Base-by-base conservation (phyloP, 2,329 filamentous ascomycete genomes). In the Trichoderma polysporum region DNA sequence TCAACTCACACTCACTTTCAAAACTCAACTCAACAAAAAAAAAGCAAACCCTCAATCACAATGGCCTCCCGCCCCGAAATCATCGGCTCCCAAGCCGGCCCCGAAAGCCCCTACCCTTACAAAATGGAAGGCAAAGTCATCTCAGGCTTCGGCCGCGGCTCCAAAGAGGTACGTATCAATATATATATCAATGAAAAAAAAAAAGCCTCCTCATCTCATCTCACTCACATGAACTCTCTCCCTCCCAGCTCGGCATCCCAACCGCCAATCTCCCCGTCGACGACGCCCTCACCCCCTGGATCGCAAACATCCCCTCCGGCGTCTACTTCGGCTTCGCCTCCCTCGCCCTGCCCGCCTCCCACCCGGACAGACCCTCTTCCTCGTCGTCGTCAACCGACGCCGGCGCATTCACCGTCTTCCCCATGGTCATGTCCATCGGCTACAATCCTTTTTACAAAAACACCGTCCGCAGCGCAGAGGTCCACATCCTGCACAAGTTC, bases 361-460 rank as follows among this genome's bases (percentile, higher is more conserved):
- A 86, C 72, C 82, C 85, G 0, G 78, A 85, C 71, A 73, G 71
- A 54, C 69, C 68, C 13, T 37, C 66, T n/a, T 49, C 67, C 27
- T 45, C 63, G 22, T 39, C 68, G 15, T n/a, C n/a, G n/a, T n/a
- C n/a, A n/a, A n/a, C n/a, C n/a, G n/a, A n/a, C n/a, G 63, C 70
- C 71, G 47, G 71, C 75, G 67, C 72, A 75, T 8, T 54, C 64
- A 56, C 71, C 67, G 82, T 95, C 66, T 92, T 90, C 78, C 92
- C 92, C 1, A 95, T 96, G 86, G 93, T 97, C 71, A 91, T 97
- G 90, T 92, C 89, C 69, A 94, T 97, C 71, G 95, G 95, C 52
- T 98, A 94, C 86, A 99, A 98, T 79, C 95, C 95, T 0, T 98
- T 94, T 81, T 99, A 97, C 85, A 93, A 94, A 77, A 98, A 99